Evolutionary conservation across 192 early-diverging fungal genomes (phyloP).

Genomic region (Glomus cerebriforme): DNA sequence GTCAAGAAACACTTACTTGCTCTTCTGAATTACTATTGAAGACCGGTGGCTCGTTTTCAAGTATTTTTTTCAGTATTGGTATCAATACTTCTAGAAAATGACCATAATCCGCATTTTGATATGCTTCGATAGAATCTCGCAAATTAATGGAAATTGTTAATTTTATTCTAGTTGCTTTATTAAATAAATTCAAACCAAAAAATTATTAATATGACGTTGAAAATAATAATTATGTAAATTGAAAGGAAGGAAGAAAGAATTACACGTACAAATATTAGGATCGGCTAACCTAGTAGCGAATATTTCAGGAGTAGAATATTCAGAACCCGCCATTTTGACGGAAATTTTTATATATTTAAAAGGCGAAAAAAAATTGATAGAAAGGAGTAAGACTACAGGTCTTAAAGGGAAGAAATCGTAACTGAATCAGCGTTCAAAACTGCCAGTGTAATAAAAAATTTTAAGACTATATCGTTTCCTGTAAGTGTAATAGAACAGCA

Average conservation of each 20-base stretch:
- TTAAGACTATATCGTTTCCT: not conserved
- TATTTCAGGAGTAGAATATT: not conserved
- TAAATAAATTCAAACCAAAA: not conserved
- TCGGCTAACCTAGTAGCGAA: not conserved
- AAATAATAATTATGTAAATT: not conserved
- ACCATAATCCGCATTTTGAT: slow-evolving; percentile 84
- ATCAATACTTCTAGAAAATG: slow-evolving; percentile 76
- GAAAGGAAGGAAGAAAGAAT: not conserved
- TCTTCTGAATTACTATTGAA: slow-evolving; percentile 75
- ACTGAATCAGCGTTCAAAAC: not conserved
- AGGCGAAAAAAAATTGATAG: not conserved
- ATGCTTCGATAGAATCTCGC: slow-evolving; percentile 87
- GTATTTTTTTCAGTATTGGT: slow-evolving; percentile 79
- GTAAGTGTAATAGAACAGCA: not conserved
- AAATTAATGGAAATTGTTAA: slow-evolving; percentile 82
- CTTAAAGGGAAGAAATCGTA: not conserved
- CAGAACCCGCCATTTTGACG: not conserved
- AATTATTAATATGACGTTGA: not conserved
- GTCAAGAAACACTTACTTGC: slow-evolving; percentile 54
- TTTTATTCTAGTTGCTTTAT: slow-evolving; percentile 68
- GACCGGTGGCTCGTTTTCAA: slow-evolving; percentile 70
- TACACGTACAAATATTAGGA: not conserved
- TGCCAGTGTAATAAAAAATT: not conserved
- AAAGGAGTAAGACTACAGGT: not conserved
- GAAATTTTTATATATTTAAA: not conserved